Evolutionary conservation across 1,284 basidiomycete genomes (phyloP), one percentile per base, ranked within the genome.

Genomic region (Sparassis latifolia): DNA sequence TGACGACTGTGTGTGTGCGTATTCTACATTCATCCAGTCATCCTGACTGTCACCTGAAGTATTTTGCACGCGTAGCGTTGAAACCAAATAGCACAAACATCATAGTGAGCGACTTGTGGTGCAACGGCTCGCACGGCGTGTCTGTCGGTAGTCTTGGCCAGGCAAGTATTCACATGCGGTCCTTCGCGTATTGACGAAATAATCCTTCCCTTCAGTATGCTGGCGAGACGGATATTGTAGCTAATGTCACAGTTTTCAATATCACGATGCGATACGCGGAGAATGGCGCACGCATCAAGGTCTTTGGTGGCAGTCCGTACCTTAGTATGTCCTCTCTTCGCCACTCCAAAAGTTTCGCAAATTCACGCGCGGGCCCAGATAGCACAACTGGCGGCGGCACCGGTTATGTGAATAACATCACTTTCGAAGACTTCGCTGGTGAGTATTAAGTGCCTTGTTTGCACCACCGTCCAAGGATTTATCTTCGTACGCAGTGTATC

Each of bases 241-340:
- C 79, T 51, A 80, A 86, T 58, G 74, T 85, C n/a, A 70, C 73
- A 7, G 76, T 63, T 39, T 73, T 74, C 48, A 78, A 82, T 56
- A 69, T 84, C 52, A 73, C 69, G 27, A 84, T 84, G 79, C 66
- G 72, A 28, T 79, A 82, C 51, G 77, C 79, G 6, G 69, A 80
- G 53, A 82, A 84, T 55, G 83, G 81, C 0, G 81, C 80, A 0
- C 71, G 82, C n/a, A 84, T 85, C 64, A 85, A 85, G 63, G 79
- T 80, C 2, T 84, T 78, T 65, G 80, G 80, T 6, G 82, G 82
- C 0, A 71, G 59, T 43, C 61, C 64, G 2, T 46, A 52, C 41
- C 57, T 64, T 1, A 56, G 65, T 67, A 52, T 30, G 63, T 44
- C 28, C 33, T 6, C 3, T 28, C 28, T 32, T 27, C 29, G 20